Base-by-base conservation (phyloP, 441 rosid genomes). In the Syzygium syzygioides region DNA sequence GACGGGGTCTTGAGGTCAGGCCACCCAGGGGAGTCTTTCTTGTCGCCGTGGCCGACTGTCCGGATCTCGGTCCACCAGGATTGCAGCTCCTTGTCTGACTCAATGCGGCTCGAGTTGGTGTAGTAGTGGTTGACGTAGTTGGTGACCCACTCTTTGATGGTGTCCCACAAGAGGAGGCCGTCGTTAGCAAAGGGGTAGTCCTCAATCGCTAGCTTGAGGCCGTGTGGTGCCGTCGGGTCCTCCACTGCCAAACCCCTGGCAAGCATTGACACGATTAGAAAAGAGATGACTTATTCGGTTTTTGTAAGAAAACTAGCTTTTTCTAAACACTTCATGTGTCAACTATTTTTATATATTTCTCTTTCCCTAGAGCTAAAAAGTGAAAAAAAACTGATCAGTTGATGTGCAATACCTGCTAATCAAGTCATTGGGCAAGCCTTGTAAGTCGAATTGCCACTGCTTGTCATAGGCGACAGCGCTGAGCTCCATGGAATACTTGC, bases 111-210 rank as follows among this genome's bases (percentile, higher is more conserved):
- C 37, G 91, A 88, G 4, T 93, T 88, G 1, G 92, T 87, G 87
- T 95, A 94, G 89, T 94, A 96, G 92, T 93, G 94, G 12, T 90
- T 91, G 59, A 96, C 95, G 91, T 94, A 95, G 30, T 93, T 92
- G 12, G 91, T 90, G 17, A 94, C 85, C 98, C 96, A 96, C 34
- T 89, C 87, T 60, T 93, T 93, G 28, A 96, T 68, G 56, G 90
- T 71, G 86, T 94, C 95, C 98, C 96, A 96, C 13, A 95, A 52
- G 45, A 91, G 80, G 25, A 96, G 91, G n/a, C 95, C 96, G n/a
- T 94, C 97, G 25, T 90, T 95, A 15, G 98, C 96, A 45, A 90
- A 95, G 30, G 96, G 98, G 90, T 94, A 93, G 91, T 96, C 96
- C 86, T 94, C 93, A 55, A 94, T 94, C 48, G 92, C 86, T 55